phyloP scores from a whole-genome alignment of 768 basidiomycete species.

The Pisolithus tinctorius region DNA sequence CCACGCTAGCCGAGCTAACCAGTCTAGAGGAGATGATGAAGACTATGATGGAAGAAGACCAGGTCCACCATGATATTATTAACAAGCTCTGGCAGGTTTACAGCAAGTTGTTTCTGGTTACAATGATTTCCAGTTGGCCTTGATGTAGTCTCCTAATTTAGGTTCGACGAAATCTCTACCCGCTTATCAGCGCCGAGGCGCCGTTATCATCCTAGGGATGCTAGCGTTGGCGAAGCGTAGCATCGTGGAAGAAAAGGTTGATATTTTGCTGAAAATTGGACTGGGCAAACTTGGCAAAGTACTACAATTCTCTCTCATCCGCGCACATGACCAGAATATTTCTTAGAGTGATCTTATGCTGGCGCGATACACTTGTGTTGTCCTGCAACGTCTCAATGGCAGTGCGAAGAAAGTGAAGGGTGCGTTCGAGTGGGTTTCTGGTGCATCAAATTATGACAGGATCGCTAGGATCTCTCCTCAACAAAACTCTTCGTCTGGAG shows the following conservation, averaged over 20 bases:
- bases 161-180: constrained; percentile 73
- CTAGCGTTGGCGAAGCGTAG: constrained; percentile 77
- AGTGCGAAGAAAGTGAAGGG: constrained; percentile 98
- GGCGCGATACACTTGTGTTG: constrained; percentile 90
- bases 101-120: constrained; percentile 43
- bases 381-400: constrained; percentile 86
- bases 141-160: constrained; percentile 21
- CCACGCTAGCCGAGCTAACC: constrained; percentile 91
- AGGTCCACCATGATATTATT: constrained; percentile 79
- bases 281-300: constrained; percentile 83
- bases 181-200: constrained; percentile 81
- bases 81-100: constrained; percentile 95
- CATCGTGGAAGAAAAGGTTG: constrained; percentile 77
- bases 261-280: constrained; percentile 80
- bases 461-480: constrained; percentile 68
- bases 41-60: constrained; percentile 88
- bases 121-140: not conserved
- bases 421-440: constrained; percentile 18
- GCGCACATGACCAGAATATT: not conserved
- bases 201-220: constrained; percentile 97
- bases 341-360: constrained; percentile 77
- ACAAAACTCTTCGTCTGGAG: constrained; percentile 78
- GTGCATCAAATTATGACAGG: not conserved
- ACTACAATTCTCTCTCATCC: constrained; percentile 3
- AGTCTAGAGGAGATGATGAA: constrained; percentile 96